Conservation (phyloP, 495 filamentous ascomycete genomes). For the Ramalina peruviana region DNA sequence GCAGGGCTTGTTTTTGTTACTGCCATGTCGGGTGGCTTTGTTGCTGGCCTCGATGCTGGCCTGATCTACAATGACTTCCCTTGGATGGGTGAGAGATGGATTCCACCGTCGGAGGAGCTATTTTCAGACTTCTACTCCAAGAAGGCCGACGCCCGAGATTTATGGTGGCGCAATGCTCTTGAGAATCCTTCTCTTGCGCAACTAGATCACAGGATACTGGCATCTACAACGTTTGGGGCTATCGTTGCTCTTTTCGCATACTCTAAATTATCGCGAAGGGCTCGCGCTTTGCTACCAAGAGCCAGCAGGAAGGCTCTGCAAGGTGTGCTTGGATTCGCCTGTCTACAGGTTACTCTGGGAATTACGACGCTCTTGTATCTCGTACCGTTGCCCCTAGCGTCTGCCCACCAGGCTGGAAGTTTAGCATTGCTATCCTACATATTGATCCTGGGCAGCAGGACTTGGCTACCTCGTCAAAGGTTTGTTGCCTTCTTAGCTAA, state of each 20-base stretch:
- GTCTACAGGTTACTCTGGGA: slow-evolving; percentile 69
- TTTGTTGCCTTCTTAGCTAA: slow-evolving; percentile 27
- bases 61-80: slow-evolving; percentile 98
- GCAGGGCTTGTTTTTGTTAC: slow-evolving; percentile 71
- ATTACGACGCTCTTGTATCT: slow-evolving; percentile 87
- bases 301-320: slow-evolving; percentile 54
- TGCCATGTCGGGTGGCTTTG: slow-evolving; percentile 82
- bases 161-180: slow-evolving; percentile 92
- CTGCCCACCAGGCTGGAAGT: slow-evolving; percentile 84
- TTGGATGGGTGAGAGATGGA: slow-evolving; percentile 72
- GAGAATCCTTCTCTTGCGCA: slow-evolving; percentile 94
- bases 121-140: slow-evolving; percentile 78
- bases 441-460: slow-evolving; percentile 55
- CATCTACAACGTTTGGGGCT: slow-evolving; percentile 73
- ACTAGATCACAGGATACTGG: slow-evolving; percentile 86
- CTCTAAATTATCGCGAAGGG: slow-evolving; percentile 43
- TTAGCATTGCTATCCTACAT: slow-evolving; percentile 73
- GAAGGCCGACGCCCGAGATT: slow-evolving; percentile 55
- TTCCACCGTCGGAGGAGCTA: slow-evolving; percentile 70
- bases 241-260: slow-evolving; percentile 69
- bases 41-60: slow-evolving; percentile 89
- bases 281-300: slow-evolving; percentile 50
- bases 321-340: slow-evolving; percentile 71
- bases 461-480: slow-evolving; percentile 39
- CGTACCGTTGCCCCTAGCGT: slow-evolving; percentile 75